These are phyloP conservation scores for Knoxdaviesia capensis DNA, from an alignment of 2,329 filamentous ascomycete species.

Conservation along the genomic window DNA sequence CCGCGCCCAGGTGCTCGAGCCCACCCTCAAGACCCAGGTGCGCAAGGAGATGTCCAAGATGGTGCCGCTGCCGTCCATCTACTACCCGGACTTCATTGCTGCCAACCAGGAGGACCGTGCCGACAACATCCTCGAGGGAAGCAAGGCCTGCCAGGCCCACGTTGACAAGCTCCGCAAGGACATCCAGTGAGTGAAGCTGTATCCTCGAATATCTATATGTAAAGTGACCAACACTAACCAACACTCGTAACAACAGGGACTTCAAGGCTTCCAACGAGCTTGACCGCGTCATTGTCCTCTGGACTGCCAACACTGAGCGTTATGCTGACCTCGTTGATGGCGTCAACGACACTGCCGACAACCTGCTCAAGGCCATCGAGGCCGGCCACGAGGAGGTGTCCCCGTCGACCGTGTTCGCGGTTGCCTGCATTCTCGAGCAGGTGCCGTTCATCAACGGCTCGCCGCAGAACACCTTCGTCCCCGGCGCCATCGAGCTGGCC, in stretches of 20 bases:
- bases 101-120: constrained; percentile 95
- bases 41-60: constrained; percentile 84
- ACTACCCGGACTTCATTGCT: constrained; percentile 98
- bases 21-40: constrained; percentile 74
- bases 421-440: constrained; percentile 78
- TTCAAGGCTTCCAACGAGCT: constrained; percentile 75
- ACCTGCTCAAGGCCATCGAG: constrained; percentile 75
- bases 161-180: constrained; percentile 86
- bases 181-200: constrained; percentile 29
- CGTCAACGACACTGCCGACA: constrained; percentile 92
- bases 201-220: constrained; percentile 21
- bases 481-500: constrained; percentile 74
- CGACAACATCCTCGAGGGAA: constrained; percentile 71
- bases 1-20: constrained; percentile 83
- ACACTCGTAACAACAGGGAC: constrained; percentile 28
- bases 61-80: constrained; percentile 81
- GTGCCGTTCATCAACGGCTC: constrained; percentile 97
- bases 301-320: constrained; percentile 98
- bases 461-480: constrained; percentile 97
- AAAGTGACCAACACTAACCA: neutral
- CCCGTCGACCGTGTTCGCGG: constrained; percentile 87
- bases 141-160: constrained; percentile 69
- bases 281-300: constrained; percentile 92
- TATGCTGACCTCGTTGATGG: constrained; percentile 75
- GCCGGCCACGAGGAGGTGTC: constrained; percentile 76